These are phyloP conservation scores for Microcyclospora tardicrescens DNA, from an alignment of 2,329 filamentous ascomycete genomes.

Conservation along the genomic window DNA sequence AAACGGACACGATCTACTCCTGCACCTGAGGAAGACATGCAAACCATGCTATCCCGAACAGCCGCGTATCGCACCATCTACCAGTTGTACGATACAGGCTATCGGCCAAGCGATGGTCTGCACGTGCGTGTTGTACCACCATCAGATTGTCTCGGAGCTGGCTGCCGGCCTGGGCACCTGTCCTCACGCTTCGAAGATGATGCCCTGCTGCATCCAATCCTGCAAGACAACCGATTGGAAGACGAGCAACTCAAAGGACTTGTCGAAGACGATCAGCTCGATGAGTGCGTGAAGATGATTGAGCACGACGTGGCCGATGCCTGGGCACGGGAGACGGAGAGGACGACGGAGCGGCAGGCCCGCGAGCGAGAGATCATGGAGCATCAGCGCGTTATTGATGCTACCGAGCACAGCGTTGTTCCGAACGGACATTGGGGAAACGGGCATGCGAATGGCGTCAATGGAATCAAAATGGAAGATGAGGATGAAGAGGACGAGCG, in stretches of 20 bases:
- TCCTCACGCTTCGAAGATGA: slow-evolving; percentile 39
- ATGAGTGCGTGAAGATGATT: slow-evolving; percentile 46
- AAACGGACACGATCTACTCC: slow-evolving; percentile 4
- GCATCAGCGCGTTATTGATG: slow-evolving; percentile 2
- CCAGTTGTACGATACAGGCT: slow-evolving; percentile 7
- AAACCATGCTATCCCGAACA: slow-evolving; percentile 39
- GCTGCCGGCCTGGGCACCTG: slow-evolving; percentile 44
- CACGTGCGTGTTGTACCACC: slow-evolving; percentile 15
- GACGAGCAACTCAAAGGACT: slow-evolving; percentile 52
- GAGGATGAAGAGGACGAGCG: slow-evolving; percentile 1
- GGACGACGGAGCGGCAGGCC: slow-evolving; percentile 17
- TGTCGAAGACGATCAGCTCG: slow-evolving; percentile 55
- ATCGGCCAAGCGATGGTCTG: slow-evolving; percentile 6
- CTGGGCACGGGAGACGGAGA: slow-evolving; percentile 23
- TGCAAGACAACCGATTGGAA: slow-evolving; percentile 60
- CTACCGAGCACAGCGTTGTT: neutral
- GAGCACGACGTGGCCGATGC: slow-evolving; percentile 28
- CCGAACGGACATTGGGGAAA: neutral
- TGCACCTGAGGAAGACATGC: slow-evolving; percentile 54
- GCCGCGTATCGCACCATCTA: slow-evolving; percentile 36
- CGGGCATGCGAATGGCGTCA: slow-evolving; percentile 4
- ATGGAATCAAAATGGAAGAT: slow-evolving; percentile 6
- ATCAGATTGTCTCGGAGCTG: slow-evolving; percentile 38
- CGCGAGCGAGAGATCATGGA: slow-evolving; percentile 10
- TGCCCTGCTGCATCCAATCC: slow-evolving; percentile 51